Evolutionary conservation across 768 basidiomycete genomes (phyloP).

Genomic region (Leccinellum rugosiceps): DNA sequence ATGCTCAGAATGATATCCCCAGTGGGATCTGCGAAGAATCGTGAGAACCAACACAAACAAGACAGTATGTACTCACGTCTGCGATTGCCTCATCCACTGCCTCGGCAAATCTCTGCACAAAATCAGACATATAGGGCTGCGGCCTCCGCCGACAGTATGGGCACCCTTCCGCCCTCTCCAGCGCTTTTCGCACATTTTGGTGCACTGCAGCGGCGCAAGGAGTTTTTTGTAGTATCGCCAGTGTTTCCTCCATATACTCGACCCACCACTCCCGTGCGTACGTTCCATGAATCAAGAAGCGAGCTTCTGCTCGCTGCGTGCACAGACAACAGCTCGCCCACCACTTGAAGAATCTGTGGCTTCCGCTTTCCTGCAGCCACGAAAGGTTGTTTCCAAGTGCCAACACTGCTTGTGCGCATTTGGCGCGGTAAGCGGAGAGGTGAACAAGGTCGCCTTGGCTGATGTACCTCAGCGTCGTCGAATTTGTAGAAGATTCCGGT

Average conservation of each 20-base stretch:
- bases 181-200: conserved; percentile 14
- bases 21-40: conserved; percentile 18
- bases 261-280: conserved; percentile 33
- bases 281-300: conserved; percentile 23
- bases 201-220: conserved; percentile 22
- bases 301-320: conserved; percentile 17
- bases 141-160: conserved; percentile 20
- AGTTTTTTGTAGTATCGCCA: conserved; percentile 17
- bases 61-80: conserved; percentile 13
- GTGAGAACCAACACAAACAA: neutral
- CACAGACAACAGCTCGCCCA: conserved; percentile 29
- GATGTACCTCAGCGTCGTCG: conserved; percentile 3
- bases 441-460: conserved; percentile 8
- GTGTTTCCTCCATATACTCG: conserved; percentile 30
- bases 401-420: conserved; percentile 17
- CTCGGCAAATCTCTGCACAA: conserved; percentile 20
- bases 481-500: conserved; percentile 3
- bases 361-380: conserved; percentile 23
- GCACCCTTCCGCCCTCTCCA: conserved; percentile 16
- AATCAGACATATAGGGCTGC: conserved; percentile 19
- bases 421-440: conserved; percentile 20
- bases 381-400: conserved; percentile 18
- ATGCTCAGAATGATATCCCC: conserved; percentile 12
- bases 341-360: conserved; percentile 26
- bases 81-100: conserved; percentile 20